A percentile compares a stretch with the other conserved stretches of the same genome.
Evolutionary conservation across 2,329 filamentous ascomycete species (phyloP).

Genomic region (Pseudovirgaria hyperparasitica): DNA sequence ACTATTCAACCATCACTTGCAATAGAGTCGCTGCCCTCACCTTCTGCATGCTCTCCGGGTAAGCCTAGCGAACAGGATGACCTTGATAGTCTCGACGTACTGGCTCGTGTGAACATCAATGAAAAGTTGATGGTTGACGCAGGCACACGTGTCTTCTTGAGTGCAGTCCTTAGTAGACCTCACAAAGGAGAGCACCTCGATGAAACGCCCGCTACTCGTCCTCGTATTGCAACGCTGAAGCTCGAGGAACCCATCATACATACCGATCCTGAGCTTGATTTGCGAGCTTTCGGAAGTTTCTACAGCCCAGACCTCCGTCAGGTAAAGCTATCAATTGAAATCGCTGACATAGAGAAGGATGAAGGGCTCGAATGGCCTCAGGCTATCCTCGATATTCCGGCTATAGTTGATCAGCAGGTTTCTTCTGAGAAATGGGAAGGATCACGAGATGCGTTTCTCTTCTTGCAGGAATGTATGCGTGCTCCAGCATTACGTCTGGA

Average conservation of each 20-base stretch:
- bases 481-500: too few species aligned
- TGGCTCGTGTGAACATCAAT: too few species aligned
- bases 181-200: too few species aligned
- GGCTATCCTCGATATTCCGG: conserved; percentile 17
- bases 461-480: conserved; percentile 24
- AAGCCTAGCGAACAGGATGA: too few species aligned
- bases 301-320: conserved; percentile 14
- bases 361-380: conserved; percentile 30
- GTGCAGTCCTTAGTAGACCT: too few species aligned
- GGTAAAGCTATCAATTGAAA: conserved; percentile 21
- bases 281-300: conserved; percentile 23
- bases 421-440: conserved; percentile 27
- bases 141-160: too few species aligned
- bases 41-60: too few species aligned
- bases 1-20: too few species aligned
- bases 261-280: conserved; percentile 32
- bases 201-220: conserved; percentile 7
- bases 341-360: conserved; percentile 26
- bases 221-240: conserved; percentile 20
- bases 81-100: too few species aligned
- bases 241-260: conserved; percentile 34
- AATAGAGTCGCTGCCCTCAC: too few species aligned
- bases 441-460: conserved; percentile 19
- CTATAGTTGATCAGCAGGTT: conserved; percentile 10
- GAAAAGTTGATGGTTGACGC: too few species aligned